Evolutionary conservation across 257 asterid species (phyloP), one percentile per base, ranked within the genome.

Genomic region (Anisodus tanguticus): DNA sequence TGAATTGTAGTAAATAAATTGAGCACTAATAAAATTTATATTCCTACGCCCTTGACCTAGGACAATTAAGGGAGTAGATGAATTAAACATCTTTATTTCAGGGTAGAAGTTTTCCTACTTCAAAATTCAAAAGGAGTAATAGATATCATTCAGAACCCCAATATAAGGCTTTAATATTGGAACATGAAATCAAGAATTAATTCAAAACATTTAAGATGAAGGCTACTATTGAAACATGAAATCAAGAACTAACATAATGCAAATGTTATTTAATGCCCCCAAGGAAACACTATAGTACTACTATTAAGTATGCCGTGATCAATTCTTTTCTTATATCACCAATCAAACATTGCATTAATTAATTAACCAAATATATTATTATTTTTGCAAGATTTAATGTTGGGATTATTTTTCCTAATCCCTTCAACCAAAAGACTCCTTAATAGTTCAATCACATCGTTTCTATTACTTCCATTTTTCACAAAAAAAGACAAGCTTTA

Each of bases 21-120:
- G 39, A 63, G 15, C 41, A 63, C 39, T 63, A 22, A 19, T 1
- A 6, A 58, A 58, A n/a, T 45, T n/a, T 47, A 5, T 72, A 47
- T 72, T 72, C 80, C 79, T 39, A 43, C 37, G 45, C 39, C 22
- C 79, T 71, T 71, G 39, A 47, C 79, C 79, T 71, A 45, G 58
- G 76, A 37, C 43, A 37, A 37, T 67, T 67, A 54, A 11, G 59
- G 59, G 35, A 8, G 31, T 60, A 60, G 67, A 60, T 60, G 67
- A 60, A 60, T 60, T 1, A 16, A 58, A 16, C 26, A 58, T 58
- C 68, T 19, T n/a, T 8, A n/a, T 4, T 60, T 60, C 37, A 9
- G 68, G 19, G 19, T 8, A 60, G 68, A 60, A 60, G 13, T 60
- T 58, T 12, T 5, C 13, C 62, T 57, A 57, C 19, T 15, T 57